Conservation (phyloP, 2,329 filamentous ascomycete species). For the Fusarium newnesense region DNA sequence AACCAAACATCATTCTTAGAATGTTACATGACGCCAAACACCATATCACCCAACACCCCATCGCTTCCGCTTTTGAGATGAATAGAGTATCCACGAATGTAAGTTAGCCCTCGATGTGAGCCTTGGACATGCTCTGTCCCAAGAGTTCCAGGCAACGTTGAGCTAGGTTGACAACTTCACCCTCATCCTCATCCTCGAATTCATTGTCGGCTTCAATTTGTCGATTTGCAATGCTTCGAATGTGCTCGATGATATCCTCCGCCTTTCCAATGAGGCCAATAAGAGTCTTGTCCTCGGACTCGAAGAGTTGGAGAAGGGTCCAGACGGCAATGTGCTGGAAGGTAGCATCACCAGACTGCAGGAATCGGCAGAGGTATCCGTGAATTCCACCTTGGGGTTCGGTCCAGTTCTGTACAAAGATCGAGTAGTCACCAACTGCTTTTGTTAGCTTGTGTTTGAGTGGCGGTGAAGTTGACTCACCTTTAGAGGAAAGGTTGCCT, state of each 20-base stretch:
- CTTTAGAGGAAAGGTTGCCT: conserved; percentile 96
- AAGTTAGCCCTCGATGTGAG: conserved; percentile 80
- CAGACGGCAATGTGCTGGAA: conserved; percentile 99
- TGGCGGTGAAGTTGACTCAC: conserved; percentile 58
- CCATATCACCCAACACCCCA: conserved; percentile 34
- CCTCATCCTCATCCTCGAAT: conserved; percentile 88
- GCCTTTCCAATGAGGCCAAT: conserved; percentile 89
- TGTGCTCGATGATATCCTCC: conserved; percentile 91
- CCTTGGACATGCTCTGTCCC: conserved; percentile 78
- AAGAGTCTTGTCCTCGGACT: conserved; percentile 92
- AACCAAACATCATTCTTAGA: conserved; percentile 43
- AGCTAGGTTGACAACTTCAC: conserved; percentile 90
- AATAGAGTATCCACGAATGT: conserved; percentile 11
- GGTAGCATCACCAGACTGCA: conserved; percentile 92
- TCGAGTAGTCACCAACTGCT: conserved; percentile 92
- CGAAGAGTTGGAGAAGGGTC: conserved; percentile 94
- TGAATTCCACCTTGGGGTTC: conserved; percentile 95
- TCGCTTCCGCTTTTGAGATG: conserved; percentile 45
- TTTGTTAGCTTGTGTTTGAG: conserved; percentile 8
- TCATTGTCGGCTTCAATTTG: conserved; percentile 89
- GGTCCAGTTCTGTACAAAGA: conserved; percentile 94
- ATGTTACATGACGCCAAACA: conserved; percentile 48
- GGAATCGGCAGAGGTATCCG: conserved; percentile 91
- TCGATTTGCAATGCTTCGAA: conserved; percentile 89
- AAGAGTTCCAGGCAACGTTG: conserved; percentile 89